Conservation (phyloP, 805 yeast species). For the Starmerella stigmatis region DNA sequence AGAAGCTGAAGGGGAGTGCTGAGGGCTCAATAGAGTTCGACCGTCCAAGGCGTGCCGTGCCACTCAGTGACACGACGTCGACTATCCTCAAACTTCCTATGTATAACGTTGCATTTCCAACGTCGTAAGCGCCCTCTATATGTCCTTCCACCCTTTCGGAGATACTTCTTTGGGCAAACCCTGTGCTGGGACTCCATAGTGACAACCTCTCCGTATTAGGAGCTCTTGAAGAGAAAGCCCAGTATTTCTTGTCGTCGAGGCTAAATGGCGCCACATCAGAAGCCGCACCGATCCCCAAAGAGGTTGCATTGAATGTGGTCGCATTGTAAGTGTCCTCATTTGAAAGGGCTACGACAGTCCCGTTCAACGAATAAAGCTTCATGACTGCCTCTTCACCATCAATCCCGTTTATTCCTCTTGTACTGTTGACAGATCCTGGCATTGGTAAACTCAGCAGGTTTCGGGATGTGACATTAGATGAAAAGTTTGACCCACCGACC, state of each 20-base stretch:
- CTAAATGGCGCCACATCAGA: conserved; percentile 16
- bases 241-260: conserved; percentile 24
- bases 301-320: too few species aligned
- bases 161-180: neutral
- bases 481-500: conserved; percentile 42
- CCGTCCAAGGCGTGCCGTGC: conserved; percentile 1
- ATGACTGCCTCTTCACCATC: conserved; percentile 32
- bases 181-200: conserved; percentile 10
- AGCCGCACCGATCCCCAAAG: conserved; percentile 21
- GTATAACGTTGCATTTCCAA: conserved; percentile 19
- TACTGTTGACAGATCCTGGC: neutral
- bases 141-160: conserved; percentile 13
- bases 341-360: conserved; percentile 27
- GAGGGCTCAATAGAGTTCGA: neutral
- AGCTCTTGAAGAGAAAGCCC: conserved; percentile 26
- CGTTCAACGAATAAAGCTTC: conserved; percentile 40
- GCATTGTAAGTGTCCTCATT: conserved; percentile 1
- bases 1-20: neutral
- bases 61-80: neutral
- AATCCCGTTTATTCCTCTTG: neutral
- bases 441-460: conserved; percentile 9
- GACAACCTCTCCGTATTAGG: neutral
- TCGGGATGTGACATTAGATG: conserved; percentile 4
- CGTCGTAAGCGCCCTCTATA: conserved; percentile 2
- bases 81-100: conserved; percentile 28